Conservation (phyloP, 2,329 filamentous ascomycete species). For the Paecilomyces niveus region DNA sequence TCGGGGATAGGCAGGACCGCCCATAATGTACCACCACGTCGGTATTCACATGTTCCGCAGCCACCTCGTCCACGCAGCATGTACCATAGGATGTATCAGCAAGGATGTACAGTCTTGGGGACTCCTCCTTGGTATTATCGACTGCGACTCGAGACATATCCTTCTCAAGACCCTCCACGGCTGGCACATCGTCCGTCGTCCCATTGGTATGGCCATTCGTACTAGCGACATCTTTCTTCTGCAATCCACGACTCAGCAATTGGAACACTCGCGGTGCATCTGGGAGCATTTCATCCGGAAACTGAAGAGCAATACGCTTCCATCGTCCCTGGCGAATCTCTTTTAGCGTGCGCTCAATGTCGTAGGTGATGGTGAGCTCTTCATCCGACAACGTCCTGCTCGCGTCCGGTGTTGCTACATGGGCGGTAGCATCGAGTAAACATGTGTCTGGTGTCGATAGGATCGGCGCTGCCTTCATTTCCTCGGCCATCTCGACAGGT, state of each 20-base stretch:
- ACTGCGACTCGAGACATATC: slow-evolving; percentile 20
- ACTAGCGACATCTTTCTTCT: slow-evolving; percentile 15
- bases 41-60: slow-evolving; percentile 85
- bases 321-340: slow-evolving; percentile 70
- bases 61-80: slow-evolving; percentile 95
- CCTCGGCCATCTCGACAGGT: slow-evolving; percentile 16
- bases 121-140: slow-evolving; percentile 13
- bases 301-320: slow-evolving; percentile 80
- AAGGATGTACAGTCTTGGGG: slow-evolving; percentile 64
- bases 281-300: slow-evolving; percentile 84
- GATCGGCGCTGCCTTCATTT: slow-evolving; percentile 45
- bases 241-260: slow-evolving; percentile 50
- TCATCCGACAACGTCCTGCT: slow-evolving; percentile 49
- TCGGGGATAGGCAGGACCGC: slow-evolving; percentile 83
- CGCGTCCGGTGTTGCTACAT: slow-evolving; percentile 28
- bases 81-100: slow-evolving; percentile 95
- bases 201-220: slow-evolving; percentile 7
- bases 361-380: slow-evolving; percentile 71
- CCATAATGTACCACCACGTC: slow-evolving; percentile 94
- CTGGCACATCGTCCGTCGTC: slow-evolving; percentile 2
- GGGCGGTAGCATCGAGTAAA: slow-evolving; percentile 49
- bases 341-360: slow-evolving; percentile 69
- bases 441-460: slow-evolving; percentile 58
- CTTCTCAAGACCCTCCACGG: slow-evolving; percentile 14
- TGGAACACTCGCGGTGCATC: slow-evolving; percentile 78